Base-by-base conservation (phyloP, 192 early-diverging fungal species). In the Coemansia sp. region DNA sequence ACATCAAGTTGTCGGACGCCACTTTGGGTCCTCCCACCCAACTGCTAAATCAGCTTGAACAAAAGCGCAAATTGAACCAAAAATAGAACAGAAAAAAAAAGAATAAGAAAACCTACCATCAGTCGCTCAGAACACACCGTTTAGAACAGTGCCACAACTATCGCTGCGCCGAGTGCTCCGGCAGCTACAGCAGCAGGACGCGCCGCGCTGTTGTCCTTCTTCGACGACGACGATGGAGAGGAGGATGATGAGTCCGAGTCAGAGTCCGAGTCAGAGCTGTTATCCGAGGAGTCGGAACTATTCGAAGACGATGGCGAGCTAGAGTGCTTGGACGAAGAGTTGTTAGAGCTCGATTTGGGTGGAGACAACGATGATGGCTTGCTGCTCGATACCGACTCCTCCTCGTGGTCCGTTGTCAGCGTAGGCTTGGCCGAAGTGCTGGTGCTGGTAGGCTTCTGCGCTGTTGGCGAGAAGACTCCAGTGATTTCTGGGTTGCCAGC, bases 61-160 rank as follows among this genome's bases (percentile, higher is more conserved):
- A 20, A 50, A 24, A 22, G 47, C 20, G n/a, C 16, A 50, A 50
- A 4, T 11, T 18, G 37, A 55, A 39, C 38, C 8, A 65, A 16
- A 59, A 45, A 11, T 12, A 59, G 44, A 45, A 67, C 15, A 40
- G 47, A 65, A 29, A 39, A 24, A 8, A 35, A 35, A 35, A 52
- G 24, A 24, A 24, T 24, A 65, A n/a, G 24, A 65, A 65, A 53
- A 67, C 2, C 24, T 30, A 56, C 18, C 27, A 65, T 27, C 18
- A 32, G 16, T 6, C 11, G 39, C 16, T 61, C 10, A 44, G 32
- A 41, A 24, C 24, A 13, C 10, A 44, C 27, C 24, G 0, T 60
- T 69, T 73, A 78, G 71, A 78, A 66, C 71, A 78, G 16, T n/a
- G 76, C 70, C 29, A 69, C 77, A 49, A 74, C 20, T 2, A 55